Evolutionary conservation across 805 yeast species (phyloP).

Genomic region (Teunomyces cretensis): DNA sequence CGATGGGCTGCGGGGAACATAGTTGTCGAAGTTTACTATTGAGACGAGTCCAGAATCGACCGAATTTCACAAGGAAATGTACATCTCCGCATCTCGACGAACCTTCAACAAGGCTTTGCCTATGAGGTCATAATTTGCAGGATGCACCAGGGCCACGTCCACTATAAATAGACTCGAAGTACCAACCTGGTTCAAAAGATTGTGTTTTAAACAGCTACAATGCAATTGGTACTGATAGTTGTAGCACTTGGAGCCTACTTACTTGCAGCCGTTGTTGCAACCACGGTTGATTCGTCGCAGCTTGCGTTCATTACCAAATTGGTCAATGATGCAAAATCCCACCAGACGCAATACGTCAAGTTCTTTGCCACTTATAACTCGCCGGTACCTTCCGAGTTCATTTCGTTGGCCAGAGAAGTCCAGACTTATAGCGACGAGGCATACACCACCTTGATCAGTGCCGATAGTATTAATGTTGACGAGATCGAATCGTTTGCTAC

Average conservation of each 20-base stretch:
- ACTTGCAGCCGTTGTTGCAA: background rate
- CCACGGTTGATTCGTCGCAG: slow-evolving; percentile 7
- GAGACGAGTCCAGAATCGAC: no score
- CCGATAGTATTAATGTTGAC: slow-evolving; percentile 8
- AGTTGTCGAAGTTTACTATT: no score
- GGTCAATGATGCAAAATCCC: slow-evolving; percentile 12
- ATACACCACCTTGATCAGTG: slow-evolving; percentile 30
- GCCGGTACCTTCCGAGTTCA: slow-evolving; percentile 26
- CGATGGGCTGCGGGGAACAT: no score
- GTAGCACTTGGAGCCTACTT: background rate
- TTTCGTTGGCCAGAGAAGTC: slow-evolving; percentile 27
- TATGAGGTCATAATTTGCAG: no score
- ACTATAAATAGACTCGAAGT: no score
- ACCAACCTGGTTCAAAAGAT: no score
- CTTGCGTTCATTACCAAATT: slow-evolving; percentile 11
- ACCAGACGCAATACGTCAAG: slow-evolving; percentile 11
- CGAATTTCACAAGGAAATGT: no score
- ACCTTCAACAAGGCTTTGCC: no score
- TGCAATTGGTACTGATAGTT: background rate
- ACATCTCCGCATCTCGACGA: no score
- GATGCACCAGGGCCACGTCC: no score
- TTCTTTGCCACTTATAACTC: slow-evolving; percentile 25
- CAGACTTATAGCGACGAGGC: slow-evolving; percentile 36
- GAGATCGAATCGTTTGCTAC: slow-evolving; percentile 11
- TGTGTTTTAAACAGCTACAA: no score